Evolutionary conservation across 1,284 basidiomycete species (phyloP), one percentile per base, ranked within the genome.

Genomic region (Ustilago bromivora): DNA sequence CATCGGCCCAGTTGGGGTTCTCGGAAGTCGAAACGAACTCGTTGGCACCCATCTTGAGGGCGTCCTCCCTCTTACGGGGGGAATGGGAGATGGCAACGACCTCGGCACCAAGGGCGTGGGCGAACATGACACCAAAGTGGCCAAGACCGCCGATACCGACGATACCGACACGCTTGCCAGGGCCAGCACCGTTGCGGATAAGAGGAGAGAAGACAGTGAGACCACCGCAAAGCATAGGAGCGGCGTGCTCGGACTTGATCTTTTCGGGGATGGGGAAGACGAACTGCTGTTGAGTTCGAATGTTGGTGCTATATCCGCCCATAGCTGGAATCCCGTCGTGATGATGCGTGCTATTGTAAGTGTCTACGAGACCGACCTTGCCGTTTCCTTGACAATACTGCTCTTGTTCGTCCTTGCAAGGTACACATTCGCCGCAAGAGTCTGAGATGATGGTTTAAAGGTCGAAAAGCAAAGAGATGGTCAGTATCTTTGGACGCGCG

Each of bases 1-100:
- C 67, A 34, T 81, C 59, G 38, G 79, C 71, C 83, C 82, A 85
- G 38, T 83, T 65, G 49, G 76, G 78, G 55, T 81, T 75, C 64
- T 85, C 83, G 40, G 58, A 78, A 13, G 85, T 85, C 23, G 81
- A 69, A 65, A 85, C 76, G 51, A 86, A 86, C 38, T 84, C 85
- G 41, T 88, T 88, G 0, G 91, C 91, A 11, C 91, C 91, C 86
- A 92, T 89, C 76, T 89, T 88, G 80, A 89, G 87, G 38, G 90
- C 90, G 78, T 92, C 91, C n/a, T 89, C 88, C 86, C 90, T 88
- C 86, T 92, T 92, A 76, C 86, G 86, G 32, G 88, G 82, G 43
- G 90, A 90, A 81, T 91, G 91, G n/a, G 91, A 90, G 87, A 92
- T 91, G 40, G 89, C 91, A 55, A 89, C 89, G 9, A 92, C 90